A percentile compares a stretch with the other conserved stretches of the same genome.
Evolutionary conservation across 768 basidiomycete genomes (phyloP).

Genomic region (Mycena sanguinolenta): DNA sequence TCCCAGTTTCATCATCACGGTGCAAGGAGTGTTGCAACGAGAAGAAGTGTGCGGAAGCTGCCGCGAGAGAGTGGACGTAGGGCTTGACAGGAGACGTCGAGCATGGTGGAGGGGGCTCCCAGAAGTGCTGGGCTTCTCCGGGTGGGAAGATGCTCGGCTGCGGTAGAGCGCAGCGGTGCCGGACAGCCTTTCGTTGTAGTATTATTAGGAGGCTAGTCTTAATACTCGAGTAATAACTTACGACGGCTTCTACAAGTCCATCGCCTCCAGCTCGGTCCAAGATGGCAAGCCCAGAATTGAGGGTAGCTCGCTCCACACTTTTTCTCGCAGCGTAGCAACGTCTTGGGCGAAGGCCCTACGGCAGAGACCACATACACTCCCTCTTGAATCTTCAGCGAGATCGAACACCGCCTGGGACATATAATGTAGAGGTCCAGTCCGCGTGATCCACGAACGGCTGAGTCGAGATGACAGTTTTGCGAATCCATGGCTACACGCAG

Average conservation of each 20-base stretch:
- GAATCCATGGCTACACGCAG: constrained; percentile 58
- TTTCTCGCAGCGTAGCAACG: constrained; percentile 51
- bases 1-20: constrained; percentile 31
- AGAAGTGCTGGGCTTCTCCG: constrained; percentile 29
- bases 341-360: constrained; percentile 57
- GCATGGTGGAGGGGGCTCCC: constrained; percentile 36
- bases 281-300: constrained; percentile 57
- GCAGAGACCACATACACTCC: constrained; percentile 58
- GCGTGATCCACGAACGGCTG: constrained; percentile 60
- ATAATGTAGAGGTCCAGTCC: constrained; percentile 68
- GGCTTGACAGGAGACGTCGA: constrained; percentile 28
- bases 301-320: constrained; percentile 65
- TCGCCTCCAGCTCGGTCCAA: constrained; percentile 58
- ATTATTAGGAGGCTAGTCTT: not conserved
- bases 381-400: constrained; percentile 49
- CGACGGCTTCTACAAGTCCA: constrained; percentile 42
- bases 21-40: constrained; percentile 24
- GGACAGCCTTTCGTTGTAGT: too few species aligned
- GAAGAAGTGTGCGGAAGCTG: constrained; percentile 33
- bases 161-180: not conserved
- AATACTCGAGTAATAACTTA: not conserved
- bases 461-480: constrained; percentile 57
- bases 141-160: constrained; percentile 33
- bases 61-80: constrained; percentile 25
- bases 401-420: constrained; percentile 62